phyloP scores from a whole-genome alignment of 345 rosid species.

The Citrus medica region DNA sequence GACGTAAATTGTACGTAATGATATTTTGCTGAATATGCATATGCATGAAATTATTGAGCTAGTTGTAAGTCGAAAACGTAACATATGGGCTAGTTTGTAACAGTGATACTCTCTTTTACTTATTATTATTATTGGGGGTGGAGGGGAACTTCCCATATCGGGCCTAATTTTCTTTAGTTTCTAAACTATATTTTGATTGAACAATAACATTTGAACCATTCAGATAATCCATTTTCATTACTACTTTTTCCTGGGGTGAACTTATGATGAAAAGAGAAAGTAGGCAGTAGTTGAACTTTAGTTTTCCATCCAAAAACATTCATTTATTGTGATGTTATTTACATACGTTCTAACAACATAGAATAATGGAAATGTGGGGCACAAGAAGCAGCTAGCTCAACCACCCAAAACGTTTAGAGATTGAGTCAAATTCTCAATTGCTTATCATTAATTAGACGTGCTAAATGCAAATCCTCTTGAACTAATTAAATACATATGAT shows the following conservation, averaged over 20 bases:
- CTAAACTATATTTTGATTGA: not conserved
- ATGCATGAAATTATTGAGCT: not conserved
- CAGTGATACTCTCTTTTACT: not conserved
- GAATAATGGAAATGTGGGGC: not conserved
- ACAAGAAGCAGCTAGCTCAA: not conserved
- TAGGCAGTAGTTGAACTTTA: not conserved
- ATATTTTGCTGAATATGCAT: not conserved
- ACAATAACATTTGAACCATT: not conserved
- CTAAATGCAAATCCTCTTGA: not conserved
- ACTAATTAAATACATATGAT: not conserved
- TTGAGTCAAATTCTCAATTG: not conserved
- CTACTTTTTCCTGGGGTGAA: not conserved
- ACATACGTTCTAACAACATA: not conserved
- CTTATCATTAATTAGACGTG: not conserved
- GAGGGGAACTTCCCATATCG: not conserved
- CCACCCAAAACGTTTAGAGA: not conserved
- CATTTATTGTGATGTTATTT: conserved; percentile 7
- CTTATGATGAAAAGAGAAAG: not conserved
- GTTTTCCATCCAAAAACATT: not conserved
- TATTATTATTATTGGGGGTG: too few species aligned
- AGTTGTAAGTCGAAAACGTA: not conserved
- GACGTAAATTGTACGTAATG: not conserved
- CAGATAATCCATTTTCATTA: not conserved
- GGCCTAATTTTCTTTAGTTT: not conserved
- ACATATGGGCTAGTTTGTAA: not conserved